Percentiles rank a stretch among this genome's conserved stretches.
phyloP scores from a whole-genome alignment of 2,329 filamentous ascomycete species.

The Epichloe uncinata region DNA sequence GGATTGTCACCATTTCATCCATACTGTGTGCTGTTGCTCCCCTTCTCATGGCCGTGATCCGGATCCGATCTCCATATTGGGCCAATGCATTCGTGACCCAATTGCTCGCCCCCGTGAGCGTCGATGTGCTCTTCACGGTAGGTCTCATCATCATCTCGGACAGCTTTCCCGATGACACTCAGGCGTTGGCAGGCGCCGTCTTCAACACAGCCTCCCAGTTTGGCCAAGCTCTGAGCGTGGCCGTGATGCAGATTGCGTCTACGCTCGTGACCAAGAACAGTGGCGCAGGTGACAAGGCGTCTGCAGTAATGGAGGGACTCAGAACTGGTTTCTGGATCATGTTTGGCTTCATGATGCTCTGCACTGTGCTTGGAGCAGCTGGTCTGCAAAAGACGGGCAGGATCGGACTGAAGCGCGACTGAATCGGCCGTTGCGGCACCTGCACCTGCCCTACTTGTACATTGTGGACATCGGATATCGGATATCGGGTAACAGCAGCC shows the following conservation, averaged over 20 bases:
- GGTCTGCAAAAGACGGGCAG: conserved; percentile 30
- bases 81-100: conserved; percentile 29
- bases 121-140: conserved; percentile 41
- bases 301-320: conserved; percentile 33
- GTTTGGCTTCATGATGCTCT: conserved; percentile 32
- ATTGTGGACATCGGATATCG: too few species aligned
- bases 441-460: too few species aligned
- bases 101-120: conserved; percentile 27
- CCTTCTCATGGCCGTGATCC: conserved; percentile 40
- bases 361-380: conserved; percentile 22
- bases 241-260: conserved; percentile 32
- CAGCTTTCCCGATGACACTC: conserved; percentile 40
- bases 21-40: conserved; percentile 31
- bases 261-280: conserved; percentile 23
- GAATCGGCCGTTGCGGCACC: neutral
- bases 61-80: conserved; percentile 39
- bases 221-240: conserved; percentile 35
- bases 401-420: conserved; percentile 33
- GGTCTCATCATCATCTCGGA: conserved; percentile 40
- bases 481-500: too few species aligned
- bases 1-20: conserved; percentile 26
- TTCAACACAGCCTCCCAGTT: conserved; percentile 47
- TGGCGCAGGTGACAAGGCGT: conserved; percentile 10
- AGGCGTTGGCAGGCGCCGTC: conserved; percentile 46
- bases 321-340: conserved; percentile 36